Base-by-base conservation (phyloP, 768 basidiomycete genomes). In the Russula earlei region DNA sequence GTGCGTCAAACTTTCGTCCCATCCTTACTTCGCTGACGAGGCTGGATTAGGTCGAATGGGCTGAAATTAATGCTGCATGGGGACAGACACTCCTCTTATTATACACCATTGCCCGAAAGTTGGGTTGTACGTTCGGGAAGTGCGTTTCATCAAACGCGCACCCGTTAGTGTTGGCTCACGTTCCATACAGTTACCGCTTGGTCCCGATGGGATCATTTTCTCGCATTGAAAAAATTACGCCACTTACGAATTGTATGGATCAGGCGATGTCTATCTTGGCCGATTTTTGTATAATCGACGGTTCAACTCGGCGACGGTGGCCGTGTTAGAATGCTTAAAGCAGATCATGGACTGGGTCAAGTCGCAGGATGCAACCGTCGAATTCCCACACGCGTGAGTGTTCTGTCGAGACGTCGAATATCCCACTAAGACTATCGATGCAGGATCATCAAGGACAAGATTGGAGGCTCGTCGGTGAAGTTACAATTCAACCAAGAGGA, bases 11-110 rank as follows among this genome's bases (percentile, higher is more conserved):
- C 47, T 17, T 49, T 27, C 10, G 5, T 31, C 3, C 10, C 29
- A 31, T 31, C 10, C 38, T 29, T 34, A 24, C 40, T 17, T 12
- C 24, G 48, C 45, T 37, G 55, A 66, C 52, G 56, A 55, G 61
- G 29, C 14, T 41, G 8, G 36, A 56, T 9, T 59, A 91, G 83
- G 94, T 98, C 29, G 96, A 98, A 67, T 99, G 94, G 94, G 82
- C 91, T 3, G 96, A 99, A 71, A 93, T 98, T 68, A 98, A 98
- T 66, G 96, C 96, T 11, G 96, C 96, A 17, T 96, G 95, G 93
- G 96, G 96, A 1, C 87, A 96, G 67, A 91, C 94, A 0, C 74
- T 95, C n/a, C 76, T 98, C 17, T 75, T 98, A 54, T 72, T 97
- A 34, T 89, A 95, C 65, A 91, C 91, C 7, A 81, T 99, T 47